Base-by-base conservation (phyloP, 345 rosid genomes). In the Ricinus communis region DNA sequence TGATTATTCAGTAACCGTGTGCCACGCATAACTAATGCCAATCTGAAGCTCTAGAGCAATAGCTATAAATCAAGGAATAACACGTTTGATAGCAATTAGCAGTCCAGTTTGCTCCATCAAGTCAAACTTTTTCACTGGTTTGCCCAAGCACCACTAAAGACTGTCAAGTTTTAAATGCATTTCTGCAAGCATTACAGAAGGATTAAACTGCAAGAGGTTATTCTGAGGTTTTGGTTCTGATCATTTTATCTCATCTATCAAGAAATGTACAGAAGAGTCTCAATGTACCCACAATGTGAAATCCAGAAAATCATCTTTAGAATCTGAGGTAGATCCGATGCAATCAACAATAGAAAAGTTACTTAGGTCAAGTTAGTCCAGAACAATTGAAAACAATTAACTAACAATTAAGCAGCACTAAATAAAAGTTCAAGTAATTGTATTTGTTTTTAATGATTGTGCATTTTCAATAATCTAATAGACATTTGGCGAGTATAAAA, bases 391-490 rank as follows among this genome's bases (percentile, higher is more conserved):
- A n/a, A 5, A 49, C 16, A n/a, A 15, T 49, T 49, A 49, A 49
- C 6, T 21, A 2, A 31, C 19, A 45, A n/a, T 2, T 50, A 24
- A 67, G 28, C 19, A 63, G 22, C 51, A 36, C 65, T n/a, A n/a
- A n/a, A n/a, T n/a, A n/a, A n/a, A n/a, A n/a, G n/a, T n/a, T n/a
- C n/a, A n/a, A n/a, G n/a, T n/a, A n/a, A 43, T 54, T 55, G 31
- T 60, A 15, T 16, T 47, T 38, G 5, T 66, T 53, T 16, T 21
- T 0, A 59, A 65, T 53, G 49, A 10, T 61, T 16, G 43, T 47
- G 56, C 56, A 40, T 36, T 28, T 52, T 60, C 74, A 58, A 66
- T 71, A 59, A 40, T 56, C 55, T 16, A 65, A 66, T 13, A 65
- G 38, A 51, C n/a, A 53, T 22, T 2, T 14, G 1, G n/a, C 0